Evolutionary conservation across 768 basidiomycete genomes (phyloP).

Genomic region (Mycena sanguinolenta): DNA sequence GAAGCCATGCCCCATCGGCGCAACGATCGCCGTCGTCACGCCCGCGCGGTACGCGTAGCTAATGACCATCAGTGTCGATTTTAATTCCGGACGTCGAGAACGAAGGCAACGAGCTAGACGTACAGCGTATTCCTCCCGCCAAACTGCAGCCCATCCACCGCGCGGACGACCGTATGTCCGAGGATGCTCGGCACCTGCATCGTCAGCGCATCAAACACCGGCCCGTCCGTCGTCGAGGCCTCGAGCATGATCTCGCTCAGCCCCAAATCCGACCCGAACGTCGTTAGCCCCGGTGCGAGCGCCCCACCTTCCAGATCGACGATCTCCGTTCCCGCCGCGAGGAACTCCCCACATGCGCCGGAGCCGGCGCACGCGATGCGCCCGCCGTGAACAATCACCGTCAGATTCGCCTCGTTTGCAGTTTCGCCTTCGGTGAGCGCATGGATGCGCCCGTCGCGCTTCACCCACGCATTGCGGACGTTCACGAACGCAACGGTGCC

Average conservation of each 20-base stretch:
- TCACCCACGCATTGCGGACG: slow-evolving; percentile 57
- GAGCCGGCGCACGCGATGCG: slow-evolving; percentile 7
- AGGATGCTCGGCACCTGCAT: slow-evolving; percentile 47
- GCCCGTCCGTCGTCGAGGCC: slow-evolving; percentile 75
- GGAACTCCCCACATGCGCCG: neutral
- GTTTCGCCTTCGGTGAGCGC: slow-evolving; percentile 25
- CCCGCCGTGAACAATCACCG: slow-evolving; percentile 7
- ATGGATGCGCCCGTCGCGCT: slow-evolving; percentile 35
- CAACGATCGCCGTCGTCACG: slow-evolving; percentile 76
- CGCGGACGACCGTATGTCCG: slow-evolving; percentile 62
- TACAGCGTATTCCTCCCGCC: slow-evolving; percentile 64
- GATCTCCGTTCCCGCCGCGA: slow-evolving; percentile 14
- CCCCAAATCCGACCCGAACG: slow-evolving; percentile 75
- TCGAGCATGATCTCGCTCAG: slow-evolving; percentile 78
- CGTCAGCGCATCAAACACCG: slow-evolving; percentile 65
- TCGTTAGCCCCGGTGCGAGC: slow-evolving; percentile 71
- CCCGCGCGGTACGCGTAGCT: slow-evolving; percentile 83
- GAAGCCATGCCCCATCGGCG: slow-evolving; percentile 69
- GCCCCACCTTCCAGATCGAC: slow-evolving; percentile 77
- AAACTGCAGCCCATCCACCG: slow-evolving; percentile 74
- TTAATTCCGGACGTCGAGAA: neutral
- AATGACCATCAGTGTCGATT: slow-evolving; percentile 5
- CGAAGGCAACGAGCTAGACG: slow-evolving; percentile 42
- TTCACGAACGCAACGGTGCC: slow-evolving; percentile 66
- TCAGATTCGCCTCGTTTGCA: neutral